These are phyloP conservation scores for Calonectria pseudoreteaudii DNA, from an alignment of 2,329 filamentous ascomycete species.

Conservation along the genomic window DNA sequence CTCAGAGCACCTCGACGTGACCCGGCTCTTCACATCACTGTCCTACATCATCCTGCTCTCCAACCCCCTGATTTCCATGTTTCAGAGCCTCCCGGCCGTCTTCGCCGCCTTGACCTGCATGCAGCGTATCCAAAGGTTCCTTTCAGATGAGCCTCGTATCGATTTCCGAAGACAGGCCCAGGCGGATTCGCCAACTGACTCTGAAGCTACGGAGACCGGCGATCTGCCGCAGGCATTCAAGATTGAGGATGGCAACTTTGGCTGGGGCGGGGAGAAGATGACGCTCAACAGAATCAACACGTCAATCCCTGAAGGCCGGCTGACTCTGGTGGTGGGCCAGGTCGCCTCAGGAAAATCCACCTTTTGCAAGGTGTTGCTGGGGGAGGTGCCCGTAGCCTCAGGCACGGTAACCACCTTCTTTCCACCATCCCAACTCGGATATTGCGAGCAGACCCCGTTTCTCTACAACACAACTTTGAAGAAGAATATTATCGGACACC, in stretches of 20 bases:
- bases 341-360: slow-evolving; percentile 53
- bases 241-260: slow-evolving; percentile 37
- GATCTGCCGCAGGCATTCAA: slow-evolving; percentile 18
- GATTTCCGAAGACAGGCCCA: slow-evolving; percentile 34
- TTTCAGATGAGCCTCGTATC: slow-evolving; percentile 44
- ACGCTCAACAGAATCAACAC: slow-evolving; percentile 33
- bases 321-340: slow-evolving; percentile 53
- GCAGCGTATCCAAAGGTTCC: slow-evolving; percentile 51
- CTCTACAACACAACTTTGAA: slow-evolving; percentile 51
- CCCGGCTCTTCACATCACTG: slow-evolving; percentile 48
- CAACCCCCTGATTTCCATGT: slow-evolving; percentile 45
- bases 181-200: background rate
- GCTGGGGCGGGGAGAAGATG: slow-evolving; percentile 42
- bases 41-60: slow-evolving; percentile 51
- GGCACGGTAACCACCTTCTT: slow-evolving; percentile 31
- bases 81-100: slow-evolving; percentile 48
- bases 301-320: slow-evolving; percentile 29
- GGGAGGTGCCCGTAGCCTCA: slow-evolving; percentile 40
- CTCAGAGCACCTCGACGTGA: slow-evolving; percentile 36
- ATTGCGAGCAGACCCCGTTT: slow-evolving; percentile 49
- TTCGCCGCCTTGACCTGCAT: slow-evolving; percentile 49
- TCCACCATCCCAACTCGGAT: slow-evolving; percentile 39
- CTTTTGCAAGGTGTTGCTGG: slow-evolving; percentile 51
- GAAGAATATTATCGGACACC: slow-evolving; percentile 53
- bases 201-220: slow-evolving; percentile 13